Conservation (phyloP, 176 grass and related monocot species). For the Carex scoparia region DNA sequence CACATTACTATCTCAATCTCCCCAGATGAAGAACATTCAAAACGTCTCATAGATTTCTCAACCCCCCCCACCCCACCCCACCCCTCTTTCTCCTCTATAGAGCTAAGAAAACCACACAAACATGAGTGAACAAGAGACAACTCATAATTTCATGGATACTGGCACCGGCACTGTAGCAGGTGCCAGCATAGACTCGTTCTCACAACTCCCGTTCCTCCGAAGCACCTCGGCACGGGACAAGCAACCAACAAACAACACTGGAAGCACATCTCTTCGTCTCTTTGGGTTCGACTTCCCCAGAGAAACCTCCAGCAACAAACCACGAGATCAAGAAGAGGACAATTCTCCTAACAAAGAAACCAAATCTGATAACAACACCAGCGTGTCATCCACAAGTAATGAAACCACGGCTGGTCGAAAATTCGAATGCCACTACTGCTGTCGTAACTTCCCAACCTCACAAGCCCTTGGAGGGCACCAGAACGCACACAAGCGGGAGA, state of each 20-base stretch:
- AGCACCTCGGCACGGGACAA: constrained; percentile 15
- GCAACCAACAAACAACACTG: not conserved
- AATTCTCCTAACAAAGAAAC: constrained; percentile 19
- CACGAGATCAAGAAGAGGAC: not conserved
- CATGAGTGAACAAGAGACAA: constrained; percentile 65
- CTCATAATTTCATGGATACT: constrained; percentile 14
- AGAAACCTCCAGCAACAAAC: constrained; percentile 19
- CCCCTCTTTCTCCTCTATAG: not conserved
- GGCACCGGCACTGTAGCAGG: not conserved
- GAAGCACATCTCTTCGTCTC: constrained; percentile 41
- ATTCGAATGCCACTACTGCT: constrained; percentile 95
- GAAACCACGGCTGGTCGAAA: constrained; percentile 21
- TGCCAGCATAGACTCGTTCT: constrained; percentile 60
- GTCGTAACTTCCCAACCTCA: constrained; percentile 77
- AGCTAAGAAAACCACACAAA: not conserved
- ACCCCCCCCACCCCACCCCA: not conserved
- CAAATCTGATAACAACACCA: not conserved
- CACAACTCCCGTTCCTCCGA: constrained; percentile 66
- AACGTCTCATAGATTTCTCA: constrained; percentile 16
- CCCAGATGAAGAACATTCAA: constrained; percentile 9
- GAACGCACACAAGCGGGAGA: constrained; percentile 52
- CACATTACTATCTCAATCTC: constrained; percentile 25
- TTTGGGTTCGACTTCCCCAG: constrained; percentile 63
- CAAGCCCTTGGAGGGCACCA: constrained; percentile 51
- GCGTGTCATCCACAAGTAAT: not conserved